phyloP scores from a whole-genome alignment of 805 yeast genomes.

The Schizosaccharomyces lindneri region DNA sequence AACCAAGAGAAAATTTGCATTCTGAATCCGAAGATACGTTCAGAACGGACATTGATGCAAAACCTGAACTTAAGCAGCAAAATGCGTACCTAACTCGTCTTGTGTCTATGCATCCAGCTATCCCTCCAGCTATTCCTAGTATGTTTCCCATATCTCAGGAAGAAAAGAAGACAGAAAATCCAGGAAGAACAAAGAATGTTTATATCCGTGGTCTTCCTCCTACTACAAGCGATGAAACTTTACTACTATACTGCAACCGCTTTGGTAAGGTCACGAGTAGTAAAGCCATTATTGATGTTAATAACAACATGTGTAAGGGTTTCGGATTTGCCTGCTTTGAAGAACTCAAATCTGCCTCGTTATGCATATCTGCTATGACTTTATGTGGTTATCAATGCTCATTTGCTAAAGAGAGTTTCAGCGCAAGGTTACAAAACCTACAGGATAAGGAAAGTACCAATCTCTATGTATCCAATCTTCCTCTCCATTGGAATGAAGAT shows the following conservation, averaged over 20 bases:
- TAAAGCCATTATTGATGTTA: constrained; percentile 22
- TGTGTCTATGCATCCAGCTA: background rate
- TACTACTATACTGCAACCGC: constrained; percentile 16
- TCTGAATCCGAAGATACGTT: too few species aligned
- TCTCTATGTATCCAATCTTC: constrained; percentile 9
- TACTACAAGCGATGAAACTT: constrained; percentile 27
- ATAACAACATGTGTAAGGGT: constrained; percentile 10
- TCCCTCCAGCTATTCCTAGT: background rate
- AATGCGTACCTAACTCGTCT: background rate
- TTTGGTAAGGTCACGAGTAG: constrained; percentile 27
- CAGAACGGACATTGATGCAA: too few species aligned
- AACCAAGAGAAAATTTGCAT: too few species aligned
- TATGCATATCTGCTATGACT: constrained; percentile 9
- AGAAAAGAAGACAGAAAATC: background rate
- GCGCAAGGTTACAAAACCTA: constrained; percentile 7
- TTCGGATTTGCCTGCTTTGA: constrained; percentile 22
- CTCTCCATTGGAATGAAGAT: constrained; percentile 9
- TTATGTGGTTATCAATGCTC: constrained; percentile 10
- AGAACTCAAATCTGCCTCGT: constrained; percentile 9
- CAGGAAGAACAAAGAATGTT: constrained; percentile 18
- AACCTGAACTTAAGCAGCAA: background rate
- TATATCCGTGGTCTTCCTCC: constrained; percentile 40
- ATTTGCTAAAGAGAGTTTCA: constrained; percentile 9
- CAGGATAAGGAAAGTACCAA: constrained; percentile 9
- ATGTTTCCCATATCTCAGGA: background rate